Conservation (phyloP, 345 rosid genomes). For the Boechera stricta region DNA sequence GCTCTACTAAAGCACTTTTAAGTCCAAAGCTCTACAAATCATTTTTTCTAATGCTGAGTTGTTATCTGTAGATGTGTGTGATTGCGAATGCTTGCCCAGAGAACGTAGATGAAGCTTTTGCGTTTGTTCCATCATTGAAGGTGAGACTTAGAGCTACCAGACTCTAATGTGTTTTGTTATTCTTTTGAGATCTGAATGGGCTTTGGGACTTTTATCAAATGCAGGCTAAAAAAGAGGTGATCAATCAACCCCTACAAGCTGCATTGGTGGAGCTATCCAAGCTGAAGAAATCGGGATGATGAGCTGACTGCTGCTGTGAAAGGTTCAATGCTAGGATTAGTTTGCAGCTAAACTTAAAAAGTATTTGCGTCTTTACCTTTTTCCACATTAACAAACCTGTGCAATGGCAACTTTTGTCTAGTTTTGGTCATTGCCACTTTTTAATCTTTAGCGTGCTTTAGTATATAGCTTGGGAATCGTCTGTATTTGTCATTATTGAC, state of each 20-base stretch:
- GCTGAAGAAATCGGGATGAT: conserved; percentile 8
- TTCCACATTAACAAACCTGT: not conserved
- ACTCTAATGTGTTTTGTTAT: not conserved
- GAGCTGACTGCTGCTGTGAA: not conserved
- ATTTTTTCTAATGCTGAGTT: conserved; percentile 36
- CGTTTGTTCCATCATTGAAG: conserved; percentile 81
- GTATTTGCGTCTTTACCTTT: not conserved
- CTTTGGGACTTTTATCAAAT: not conserved
- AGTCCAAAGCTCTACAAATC: conserved; percentile 23
- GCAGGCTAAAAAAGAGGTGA: conserved; percentile 6
- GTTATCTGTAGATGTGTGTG: conserved; percentile 65
- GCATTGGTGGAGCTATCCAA: conserved; percentile 3
- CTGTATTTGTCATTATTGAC: not conserved
- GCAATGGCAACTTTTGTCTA: conserved; percentile 8
- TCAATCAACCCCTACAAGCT: not conserved
- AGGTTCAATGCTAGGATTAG: conserved; percentile 3
- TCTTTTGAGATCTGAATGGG: not conserved
- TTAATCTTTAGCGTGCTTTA: not conserved
- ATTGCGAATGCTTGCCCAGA: conserved; percentile 85
- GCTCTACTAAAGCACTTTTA: conserved; percentile 18
- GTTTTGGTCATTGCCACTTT: conserved; percentile 1
- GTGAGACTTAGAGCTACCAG: conserved; percentile 45
- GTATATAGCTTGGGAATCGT: not conserved
- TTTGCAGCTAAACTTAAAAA: not conserved
- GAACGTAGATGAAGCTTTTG: conserved; percentile 72